Conservation (phyloP, 2,329 filamentous ascomycete species). For the Cladosporium sp. region DNA sequence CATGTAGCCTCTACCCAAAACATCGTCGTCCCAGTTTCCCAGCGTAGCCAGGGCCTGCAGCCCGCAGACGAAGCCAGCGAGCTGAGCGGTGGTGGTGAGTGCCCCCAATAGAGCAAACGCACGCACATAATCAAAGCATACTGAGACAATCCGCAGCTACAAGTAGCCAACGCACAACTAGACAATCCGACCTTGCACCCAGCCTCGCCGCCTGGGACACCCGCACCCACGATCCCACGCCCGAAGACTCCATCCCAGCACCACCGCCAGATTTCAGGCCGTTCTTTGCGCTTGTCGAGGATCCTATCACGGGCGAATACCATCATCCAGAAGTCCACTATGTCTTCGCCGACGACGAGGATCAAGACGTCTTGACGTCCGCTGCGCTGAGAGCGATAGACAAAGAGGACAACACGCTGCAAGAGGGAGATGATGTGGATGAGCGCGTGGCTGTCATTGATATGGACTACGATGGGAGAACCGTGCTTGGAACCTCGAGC, state of each 20-base stretch:
- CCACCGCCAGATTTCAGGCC: conserved; percentile 57
- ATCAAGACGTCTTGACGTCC: conserved; percentile 58
- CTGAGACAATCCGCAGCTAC: background rate
- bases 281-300: conserved; percentile 81
- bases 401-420: conserved; percentile 33
- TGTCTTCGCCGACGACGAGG: conserved; percentile 89
- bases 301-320: conserved; percentile 66
- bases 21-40: background rate
- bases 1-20: background rate
- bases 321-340: conserved; percentile 87
- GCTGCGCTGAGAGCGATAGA: conserved; percentile 56
- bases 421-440: conserved; percentile 21
- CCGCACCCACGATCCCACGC: background rate
- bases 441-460: conserved; percentile 58
- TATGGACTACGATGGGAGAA: conserved; percentile 42
- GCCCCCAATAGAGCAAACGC: background rate
- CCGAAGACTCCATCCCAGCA: background rate
- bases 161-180: conserved; percentile 9
- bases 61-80: conserved; percentile 3
- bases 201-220: conserved; percentile 11
- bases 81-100: conserved; percentile 11
- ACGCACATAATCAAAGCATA: background rate
- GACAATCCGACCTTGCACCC: conserved; percentile 10
- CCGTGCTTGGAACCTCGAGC: conserved; percentile 65
- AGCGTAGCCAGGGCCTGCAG: background rate